These are phyloP conservation scores for Neoboletus subvelutipes DNA, from an alignment of 768 basidiomycete genomes.

Conservation along the genomic window DNA sequence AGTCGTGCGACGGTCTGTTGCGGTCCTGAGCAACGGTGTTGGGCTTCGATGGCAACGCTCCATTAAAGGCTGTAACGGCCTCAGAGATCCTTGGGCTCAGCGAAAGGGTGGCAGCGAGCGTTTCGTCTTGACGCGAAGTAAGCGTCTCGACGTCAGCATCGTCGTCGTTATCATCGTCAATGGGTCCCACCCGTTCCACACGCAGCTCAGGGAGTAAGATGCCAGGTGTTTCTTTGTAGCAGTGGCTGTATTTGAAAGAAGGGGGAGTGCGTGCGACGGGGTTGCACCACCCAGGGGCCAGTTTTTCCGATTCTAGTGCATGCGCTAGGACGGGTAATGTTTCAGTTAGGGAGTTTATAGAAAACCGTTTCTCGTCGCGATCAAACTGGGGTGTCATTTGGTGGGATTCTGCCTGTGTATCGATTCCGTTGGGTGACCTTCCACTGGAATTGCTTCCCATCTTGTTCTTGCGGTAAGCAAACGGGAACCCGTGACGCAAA, in stretches of 20 bases:
- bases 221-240: slow-evolving; percentile 10
- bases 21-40: slow-evolving; percentile 7
- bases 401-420: slow-evolving; percentile 18
- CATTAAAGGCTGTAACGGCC: slow-evolving; percentile 12
- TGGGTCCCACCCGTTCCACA: slow-evolving; percentile 8
- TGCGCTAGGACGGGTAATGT: slow-evolving; percentile 13
- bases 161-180: slow-evolving; percentile 22
- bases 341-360: slow-evolving; percentile 24
- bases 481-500: slow-evolving; percentile 27
- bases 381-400: slow-evolving; percentile 22
- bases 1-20: slow-evolving; percentile 1
- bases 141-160: slow-evolving; percentile 34
- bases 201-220: slow-evolving; percentile 25
- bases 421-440: slow-evolving; percentile 10
- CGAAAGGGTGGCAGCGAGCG: slow-evolving; percentile 43
- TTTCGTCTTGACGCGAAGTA: slow-evolving; percentile 30
- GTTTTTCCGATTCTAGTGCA: slow-evolving; percentile 33
- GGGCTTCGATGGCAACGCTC: slow-evolving; percentile 1
- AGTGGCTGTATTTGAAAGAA: slow-evolving; percentile 11
- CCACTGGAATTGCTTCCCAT: slow-evolving; percentile 20
- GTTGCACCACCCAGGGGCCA: slow-evolving; percentile 34
- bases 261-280: slow-evolving; percentile 18
- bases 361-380: slow-evolving; percentile 31
- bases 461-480: slow-evolving; percentile 27
- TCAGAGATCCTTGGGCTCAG: slow-evolving; percentile 47